These are phyloP conservation scores for Cyberlindnera sargentensis DNA, from an alignment of 805 yeast genomes.

Conservation along the genomic window DNA sequence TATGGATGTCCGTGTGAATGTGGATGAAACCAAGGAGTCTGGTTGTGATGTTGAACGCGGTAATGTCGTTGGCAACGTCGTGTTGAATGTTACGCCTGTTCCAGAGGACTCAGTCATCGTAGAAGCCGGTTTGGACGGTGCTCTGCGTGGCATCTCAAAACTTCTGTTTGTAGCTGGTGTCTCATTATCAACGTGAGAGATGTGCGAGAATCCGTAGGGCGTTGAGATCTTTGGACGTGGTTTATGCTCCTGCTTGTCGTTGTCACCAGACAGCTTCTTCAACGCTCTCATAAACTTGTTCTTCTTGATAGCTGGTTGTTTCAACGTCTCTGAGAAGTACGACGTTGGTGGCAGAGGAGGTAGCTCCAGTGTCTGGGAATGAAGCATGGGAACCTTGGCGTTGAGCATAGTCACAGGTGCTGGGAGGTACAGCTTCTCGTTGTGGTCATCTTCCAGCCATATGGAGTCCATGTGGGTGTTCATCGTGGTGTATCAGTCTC, in stretches of 20 bases:
- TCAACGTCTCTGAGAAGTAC: slow-evolving; percentile 11
- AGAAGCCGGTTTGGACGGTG: background rate
- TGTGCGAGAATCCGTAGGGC: slow-evolving; percentile 34
- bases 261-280: slow-evolving; percentile 22
- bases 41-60: slow-evolving; percentile 18
- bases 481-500: background rate
- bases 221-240: slow-evolving; percentile 26
- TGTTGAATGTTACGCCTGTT: slow-evolving; percentile 13
- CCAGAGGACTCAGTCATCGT: slow-evolving; percentile 3
- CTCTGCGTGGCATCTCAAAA: background rate
- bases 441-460: slow-evolving; percentile 35
- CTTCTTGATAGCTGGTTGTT: slow-evolving; percentile 9
- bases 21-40: slow-evolving; percentile 14
- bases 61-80: slow-evolving; percentile 11
- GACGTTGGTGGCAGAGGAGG: slow-evolving; percentile 29
- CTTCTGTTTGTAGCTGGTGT: background rate
- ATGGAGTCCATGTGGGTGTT: slow-evolving; percentile 30
- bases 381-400: slow-evolving; percentile 27
- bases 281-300: slow-evolving; percentile 26
- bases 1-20: slow-evolving; percentile 17
- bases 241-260: background rate
- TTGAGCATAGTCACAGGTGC: slow-evolving; percentile 28
- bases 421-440: slow-evolving; percentile 25
- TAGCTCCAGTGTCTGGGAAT: slow-evolving; percentile 28
- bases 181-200: slow-evolving; percentile 30